phyloP scores from a whole-genome alignment of 768 basidiomycete genomes.

The Coprinopsis strossmayeri region DNA sequence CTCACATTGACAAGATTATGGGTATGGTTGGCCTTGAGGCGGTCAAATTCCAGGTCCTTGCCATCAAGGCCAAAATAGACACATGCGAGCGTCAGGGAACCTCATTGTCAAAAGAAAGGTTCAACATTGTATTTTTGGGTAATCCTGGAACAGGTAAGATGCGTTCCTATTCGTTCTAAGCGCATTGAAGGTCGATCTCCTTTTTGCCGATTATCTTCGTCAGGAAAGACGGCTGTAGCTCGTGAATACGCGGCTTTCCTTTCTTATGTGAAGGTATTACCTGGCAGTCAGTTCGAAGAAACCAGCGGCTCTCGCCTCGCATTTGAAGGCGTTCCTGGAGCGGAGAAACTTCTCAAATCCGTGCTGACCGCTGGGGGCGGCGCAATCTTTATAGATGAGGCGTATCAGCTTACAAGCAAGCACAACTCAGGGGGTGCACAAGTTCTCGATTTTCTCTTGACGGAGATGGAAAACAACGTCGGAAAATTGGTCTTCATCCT shows the following conservation, averaged over 20 bases:
- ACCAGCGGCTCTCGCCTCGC: constrained; percentile 58
- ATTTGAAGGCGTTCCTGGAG: constrained; percentile 46
- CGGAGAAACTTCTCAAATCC: constrained; percentile 41
- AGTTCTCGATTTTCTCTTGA: constrained; percentile 63
- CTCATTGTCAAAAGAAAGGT: constrained; percentile 47
- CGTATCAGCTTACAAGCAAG: constrained; percentile 54
- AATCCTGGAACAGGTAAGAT: constrained; percentile 71
- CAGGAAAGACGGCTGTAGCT: constrained; percentile 69
- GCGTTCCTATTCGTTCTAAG: not conserved
- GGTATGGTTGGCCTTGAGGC: constrained; percentile 61
- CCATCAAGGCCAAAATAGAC: constrained; percentile 55
- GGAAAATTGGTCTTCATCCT: constrained; percentile 63
- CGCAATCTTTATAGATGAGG: constrained; percentile 64
- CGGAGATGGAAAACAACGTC: constrained; percentile 68
- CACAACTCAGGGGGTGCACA: constrained; percentile 44
- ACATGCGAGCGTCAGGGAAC: constrained; percentile 44
- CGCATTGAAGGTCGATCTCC: not conserved
- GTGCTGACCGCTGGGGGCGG: constrained; percentile 53
- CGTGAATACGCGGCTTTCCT: constrained; percentile 58
- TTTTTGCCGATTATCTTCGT: not conserved
- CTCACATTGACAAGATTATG: constrained; percentile 61
- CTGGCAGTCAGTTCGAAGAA: constrained; percentile 49
- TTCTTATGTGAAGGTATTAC: constrained; percentile 45
- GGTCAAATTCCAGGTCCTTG: constrained; percentile 55
- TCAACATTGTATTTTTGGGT: constrained; percentile 57